Base-by-base conservation (phyloP, 768 basidiomycete species). In the Suillus fuscotomentosus region DNA sequence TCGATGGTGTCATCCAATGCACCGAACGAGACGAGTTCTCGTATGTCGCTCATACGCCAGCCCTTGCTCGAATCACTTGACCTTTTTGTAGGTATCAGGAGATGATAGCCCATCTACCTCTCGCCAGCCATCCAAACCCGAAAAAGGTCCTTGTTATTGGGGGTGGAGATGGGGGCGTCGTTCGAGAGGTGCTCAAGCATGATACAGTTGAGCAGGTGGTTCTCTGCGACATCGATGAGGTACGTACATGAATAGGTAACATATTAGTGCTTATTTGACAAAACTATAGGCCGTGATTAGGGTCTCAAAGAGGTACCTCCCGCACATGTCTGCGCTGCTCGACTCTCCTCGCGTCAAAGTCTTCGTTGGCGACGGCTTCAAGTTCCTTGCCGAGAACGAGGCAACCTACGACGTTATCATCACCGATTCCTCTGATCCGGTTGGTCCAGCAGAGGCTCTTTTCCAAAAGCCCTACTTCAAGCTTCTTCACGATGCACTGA, bases 1-100 rank as follows among this genome's bases (percentile, higher is more conserved):
- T 99, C 38, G 97, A 99, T 74, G 93, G 95, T 61, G 94, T 91
- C 62, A 92, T 99, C 69, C 97, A 99, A 77, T 95, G 92, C 80
- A 97, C 96, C 2, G 97, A 99, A 79, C 88, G 96, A 55, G 97
- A 99, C 73, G 97, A 99, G 78, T 99, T 99, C 79, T 95, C 96
- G 95, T 95, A 72, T 69, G 92, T 85, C 3, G 27, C 41, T 34
- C 22, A 27, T 42, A 3, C 17, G 31, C 13, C 22, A 11, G 10
- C 56, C 10, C 10, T 20, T 59, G 57, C 17, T 59, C 17, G 5
- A 22, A 47, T n/a, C 45, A 24, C 11, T 36, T 63, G 41, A 57
- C 55, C 51, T 31, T 68, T 27, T 39, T 17, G 51, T 70, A 97
- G 95, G 13, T 98, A 99, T 78, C 95, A 98, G 73, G 97, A 99